phyloP scores from a whole-genome alignment of 768 basidiomycete species.

The Trametes gibbosa region DNA sequence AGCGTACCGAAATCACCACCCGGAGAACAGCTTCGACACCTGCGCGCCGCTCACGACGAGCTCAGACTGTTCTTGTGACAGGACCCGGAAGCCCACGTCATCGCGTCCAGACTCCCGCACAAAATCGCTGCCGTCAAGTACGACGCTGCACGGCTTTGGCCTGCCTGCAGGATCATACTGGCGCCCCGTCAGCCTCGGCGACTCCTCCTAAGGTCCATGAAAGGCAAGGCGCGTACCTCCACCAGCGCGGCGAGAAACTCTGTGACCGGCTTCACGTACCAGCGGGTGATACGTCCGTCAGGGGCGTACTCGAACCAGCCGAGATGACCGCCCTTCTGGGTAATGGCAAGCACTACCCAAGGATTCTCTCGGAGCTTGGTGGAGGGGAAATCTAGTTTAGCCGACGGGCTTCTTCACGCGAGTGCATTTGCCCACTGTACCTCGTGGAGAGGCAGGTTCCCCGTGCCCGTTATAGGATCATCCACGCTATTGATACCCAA shows the following conservation, averaged over 20 bases:
- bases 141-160: constrained; percentile 1
- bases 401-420: neutral
- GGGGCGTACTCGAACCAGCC: constrained; percentile 24
- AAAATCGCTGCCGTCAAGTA: constrained; percentile 2
- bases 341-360: constrained; percentile 22
- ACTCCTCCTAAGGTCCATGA: neutral
- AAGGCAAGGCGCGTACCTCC: constrained; percentile 13
- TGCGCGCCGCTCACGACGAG: constrained; percentile 17
- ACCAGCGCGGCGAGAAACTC: constrained; percentile 23
- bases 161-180: constrained; percentile 11
- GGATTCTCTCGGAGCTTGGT: constrained; percentile 3
- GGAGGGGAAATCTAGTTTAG: neutral
- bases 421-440: constrained; percentile 18
- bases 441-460: constrained; percentile 13
- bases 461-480: constrained; percentile 20
- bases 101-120: constrained; percentile 12
- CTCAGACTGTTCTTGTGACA: constrained; percentile 7
- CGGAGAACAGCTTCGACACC: constrained; percentile 23
- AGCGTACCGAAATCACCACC: constrained; percentile 11
- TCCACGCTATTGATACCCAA: constrained; percentile 23
- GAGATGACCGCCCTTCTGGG: constrained; percentile 23
- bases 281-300: constrained; percentile 16
- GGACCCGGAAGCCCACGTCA: constrained; percentile 22
- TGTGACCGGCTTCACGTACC: constrained; percentile 23
- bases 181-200: neutral